Evolutionary conservation across 805 yeast species (phyloP), one percentile per base, ranked within the genome.

Genomic region (Saccharomycopsis javanensis): DNA sequence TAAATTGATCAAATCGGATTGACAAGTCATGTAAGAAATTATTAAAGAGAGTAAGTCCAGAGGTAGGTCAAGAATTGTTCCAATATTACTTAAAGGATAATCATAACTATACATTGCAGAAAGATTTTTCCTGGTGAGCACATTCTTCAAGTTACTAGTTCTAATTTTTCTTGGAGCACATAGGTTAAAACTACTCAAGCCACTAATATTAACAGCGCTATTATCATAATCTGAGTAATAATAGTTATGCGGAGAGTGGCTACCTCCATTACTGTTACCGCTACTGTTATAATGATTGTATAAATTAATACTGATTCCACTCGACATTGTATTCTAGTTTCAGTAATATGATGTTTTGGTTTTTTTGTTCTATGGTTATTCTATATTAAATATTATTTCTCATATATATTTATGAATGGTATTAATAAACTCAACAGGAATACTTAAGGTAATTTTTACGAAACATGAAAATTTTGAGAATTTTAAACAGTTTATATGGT

Each of bases 1-100:
- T 51, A 68, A 56, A 25, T 61, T 56, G 48, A 67, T 63, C 38
- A 68, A 57, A 38, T 68, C 71, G 25, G 54, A 57, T 53, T 67
- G 70, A 1, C 16, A 11, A 4, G 54, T 23, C n/a, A 56, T 37
- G 2, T 45, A 30, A 13, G 54, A 46, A 10, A 56, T 56, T 15
- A 56, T 30, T 15, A 15, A 10, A 27, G 16, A 23, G 20, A 56
- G 27, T 30, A 51, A 31, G 13, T 56, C 55, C n/a, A 35, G 23
- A 5, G 52, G 50, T 18, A 55, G 42, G 23, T 42, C 28, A 20
- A 27, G 34, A n/a, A 42, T 42, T 2, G 48, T 42, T 20, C 25
- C 27, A 42, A 42, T 28, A 42, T 42, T 23, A 20, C 15, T 4
- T 3, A 15, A 23, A 11, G 4, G 28, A 20, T 5, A 8, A 20